Conservation (phyloP, 2,329 filamentous ascomycete genomes). For the Trichophyton schoenleinii region DNA sequence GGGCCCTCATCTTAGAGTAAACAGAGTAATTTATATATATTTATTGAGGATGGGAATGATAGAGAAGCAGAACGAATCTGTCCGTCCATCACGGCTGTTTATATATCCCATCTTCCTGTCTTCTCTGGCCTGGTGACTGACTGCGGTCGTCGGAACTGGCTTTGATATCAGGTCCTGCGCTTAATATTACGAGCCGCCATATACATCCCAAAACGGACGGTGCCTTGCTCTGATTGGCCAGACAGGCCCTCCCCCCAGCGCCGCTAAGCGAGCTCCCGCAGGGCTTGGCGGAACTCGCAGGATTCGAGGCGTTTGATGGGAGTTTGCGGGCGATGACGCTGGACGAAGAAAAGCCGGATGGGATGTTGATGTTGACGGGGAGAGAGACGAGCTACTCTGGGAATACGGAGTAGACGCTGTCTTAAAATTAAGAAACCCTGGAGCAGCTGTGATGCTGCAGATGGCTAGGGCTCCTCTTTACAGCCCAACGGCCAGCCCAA, state of each 20-base stretch:
- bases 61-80: neutral
- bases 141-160: neutral
- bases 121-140: neutral
- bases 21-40: neutral
- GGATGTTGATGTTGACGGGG: no score
- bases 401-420: no score
- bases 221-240: neutral
- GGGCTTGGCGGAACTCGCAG: neutral
- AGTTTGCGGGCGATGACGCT: neutral
- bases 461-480: no score
- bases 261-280: neutral
- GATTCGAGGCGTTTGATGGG: neutral
- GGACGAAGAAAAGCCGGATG: neutral
- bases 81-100: neutral
- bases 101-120: neutral
- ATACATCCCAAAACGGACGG: neutral
- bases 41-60: neutral
- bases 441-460: no score
- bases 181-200: neutral
- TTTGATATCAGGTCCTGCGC: neutral
- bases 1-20: neutral
- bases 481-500: no score
- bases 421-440: no score
- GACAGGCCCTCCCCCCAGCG: no score
- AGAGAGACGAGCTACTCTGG: no score